phyloP scores from a whole-genome alignment of 495 filamentous ascomycete species.

The Talaromyces trachyspermus region DNA sequence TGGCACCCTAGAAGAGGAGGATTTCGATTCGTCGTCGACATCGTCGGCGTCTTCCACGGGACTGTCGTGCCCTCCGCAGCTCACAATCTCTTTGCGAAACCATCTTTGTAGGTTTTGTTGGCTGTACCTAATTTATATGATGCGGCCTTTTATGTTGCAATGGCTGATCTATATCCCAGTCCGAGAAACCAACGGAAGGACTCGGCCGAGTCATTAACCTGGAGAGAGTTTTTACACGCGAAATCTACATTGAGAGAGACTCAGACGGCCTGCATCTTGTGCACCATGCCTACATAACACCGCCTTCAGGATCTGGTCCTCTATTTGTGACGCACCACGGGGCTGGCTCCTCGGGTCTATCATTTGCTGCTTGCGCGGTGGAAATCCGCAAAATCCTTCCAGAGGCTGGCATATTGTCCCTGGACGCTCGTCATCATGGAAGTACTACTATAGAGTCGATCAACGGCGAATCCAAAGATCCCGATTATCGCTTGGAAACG shows the following conservation, averaged over 20 bases:
- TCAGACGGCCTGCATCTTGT: slow-evolving; percentile 39
- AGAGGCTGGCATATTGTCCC: slow-evolving; percentile 70
- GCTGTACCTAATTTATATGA: too few relatives aligned
- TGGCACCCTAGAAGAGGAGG: slow-evolving; percentile 31
- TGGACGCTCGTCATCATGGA: slow-evolving; percentile 84
- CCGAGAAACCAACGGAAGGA: neutral
- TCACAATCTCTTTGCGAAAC: slow-evolving; percentile 64
- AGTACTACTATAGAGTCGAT: slow-evolving; percentile 45
- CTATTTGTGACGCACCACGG: slow-evolving; percentile 89
- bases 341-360: slow-evolving; percentile 80
- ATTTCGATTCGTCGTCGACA: slow-evolving; percentile 67
- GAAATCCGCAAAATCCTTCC: slow-evolving; percentile 75
- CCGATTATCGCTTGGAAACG: slow-evolving; percentile 59
- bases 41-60: slow-evolving; percentile 78
- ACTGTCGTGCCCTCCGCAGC: slow-evolving; percentile 78
- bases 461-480: slow-evolving; percentile 25
- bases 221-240: slow-evolving; percentile 87
- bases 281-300: slow-evolving; percentile 80
- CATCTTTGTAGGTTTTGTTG: slow-evolving; percentile 17
- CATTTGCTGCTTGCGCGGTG: slow-evolving; percentile 71
- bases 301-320: slow-evolving; percentile 51
- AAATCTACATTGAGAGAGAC: slow-evolving; percentile 59
- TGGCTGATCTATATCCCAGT: neutral
- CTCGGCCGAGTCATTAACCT: slow-evolving; percentile 46
- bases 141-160: slow-evolving; percentile 7